Conservation (phyloP, 805 yeast species). For the Huiozyma naganishii region DNA sequence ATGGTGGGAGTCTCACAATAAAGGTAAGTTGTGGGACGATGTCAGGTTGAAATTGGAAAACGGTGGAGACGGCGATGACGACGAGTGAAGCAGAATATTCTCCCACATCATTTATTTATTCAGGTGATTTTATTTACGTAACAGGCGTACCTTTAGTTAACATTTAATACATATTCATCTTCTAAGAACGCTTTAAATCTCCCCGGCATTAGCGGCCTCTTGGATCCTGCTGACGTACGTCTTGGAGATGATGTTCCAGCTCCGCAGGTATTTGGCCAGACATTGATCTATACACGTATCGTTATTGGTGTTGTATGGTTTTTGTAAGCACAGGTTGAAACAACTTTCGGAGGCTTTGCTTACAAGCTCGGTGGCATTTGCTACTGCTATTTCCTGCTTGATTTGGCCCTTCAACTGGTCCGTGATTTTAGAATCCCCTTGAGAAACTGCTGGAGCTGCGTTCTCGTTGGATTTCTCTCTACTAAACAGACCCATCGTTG, state of each 20-base stretch:
- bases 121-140: background rate
- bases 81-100: constrained; percentile 27
- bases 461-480: background rate
- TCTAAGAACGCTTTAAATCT: constrained; percentile 10
- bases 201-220: constrained; percentile 32
- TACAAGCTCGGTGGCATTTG: constrained; percentile 80
- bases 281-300: constrained; percentile 66
- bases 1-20: constrained; percentile 71
- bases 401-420: constrained; percentile 59
- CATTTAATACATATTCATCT: background rate
- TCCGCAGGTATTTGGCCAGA: constrained; percentile 75
- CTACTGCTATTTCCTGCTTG: constrained; percentile 77
- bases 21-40: constrained; percentile 80
- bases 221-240: constrained; percentile 69
- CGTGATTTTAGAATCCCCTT: constrained; percentile 33
- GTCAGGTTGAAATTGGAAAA: constrained; percentile 45
- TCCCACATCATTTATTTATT: background rate
- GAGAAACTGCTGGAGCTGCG: constrained; percentile 1
- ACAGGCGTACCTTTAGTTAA: background rate
- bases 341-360: constrained; percentile 80
- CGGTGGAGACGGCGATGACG: constrained; percentile 52
- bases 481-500: background rate
- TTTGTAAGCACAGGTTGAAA: constrained; percentile 62
- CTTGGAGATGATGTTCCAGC: constrained; percentile 80
- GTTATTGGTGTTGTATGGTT: constrained; percentile 51